A percentile compares a stretch with the other conserved stretches of the same genome.
phyloP scores from a whole-genome alignment of 2,329 filamentous ascomycete species.

The Xylaria sp. region DNA sequence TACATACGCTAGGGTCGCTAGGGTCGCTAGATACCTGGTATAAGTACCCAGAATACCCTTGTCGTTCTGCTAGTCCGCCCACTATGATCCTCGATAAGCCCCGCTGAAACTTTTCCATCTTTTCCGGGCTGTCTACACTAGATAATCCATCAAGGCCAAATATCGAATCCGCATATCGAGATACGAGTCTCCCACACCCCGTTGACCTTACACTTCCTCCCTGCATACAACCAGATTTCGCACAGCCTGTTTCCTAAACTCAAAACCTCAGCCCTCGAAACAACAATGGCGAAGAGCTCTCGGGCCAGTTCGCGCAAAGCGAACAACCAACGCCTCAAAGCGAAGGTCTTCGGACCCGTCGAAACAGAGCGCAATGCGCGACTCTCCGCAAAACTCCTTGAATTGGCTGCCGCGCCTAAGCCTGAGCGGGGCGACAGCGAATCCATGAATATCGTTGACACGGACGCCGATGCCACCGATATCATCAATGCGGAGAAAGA shows the following conservation, averaged over 20 bases:
- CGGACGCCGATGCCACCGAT: conserved; percentile 32
- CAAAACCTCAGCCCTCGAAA: background rate
- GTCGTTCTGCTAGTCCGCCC: background rate
- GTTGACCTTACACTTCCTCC: background rate
- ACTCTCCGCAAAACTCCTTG: conserved; percentile 83
- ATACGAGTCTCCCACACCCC: background rate
- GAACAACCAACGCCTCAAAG: conserved; percentile 82
- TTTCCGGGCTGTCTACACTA: background rate
- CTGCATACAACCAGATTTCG: background rate
- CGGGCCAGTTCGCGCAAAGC: conserved; percentile 79
- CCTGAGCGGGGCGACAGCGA: conserved; percentile 53
- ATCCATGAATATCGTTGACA: conserved; percentile 56
- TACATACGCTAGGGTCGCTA: too few species aligned
- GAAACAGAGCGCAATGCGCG: conserved; percentile 81
- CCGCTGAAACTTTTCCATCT: conserved; percentile 25
- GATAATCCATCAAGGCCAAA: too few species aligned
- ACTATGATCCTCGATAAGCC: conserved; percentile 25
- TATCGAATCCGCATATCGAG: background rate
- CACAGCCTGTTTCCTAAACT: background rate
- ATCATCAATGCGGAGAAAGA: conserved; percentile 19
- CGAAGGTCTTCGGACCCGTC: conserved; percentile 81
- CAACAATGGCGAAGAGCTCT: conserved; percentile 82
- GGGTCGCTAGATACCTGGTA: background rate
- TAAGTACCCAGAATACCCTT: too few species aligned
- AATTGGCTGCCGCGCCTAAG: conserved; percentile 78